These are phyloP conservation scores for Pyrenophora teres DNA, from an alignment of 2,329 filamentous ascomycete genomes.

Conservation along the genomic window DNA sequence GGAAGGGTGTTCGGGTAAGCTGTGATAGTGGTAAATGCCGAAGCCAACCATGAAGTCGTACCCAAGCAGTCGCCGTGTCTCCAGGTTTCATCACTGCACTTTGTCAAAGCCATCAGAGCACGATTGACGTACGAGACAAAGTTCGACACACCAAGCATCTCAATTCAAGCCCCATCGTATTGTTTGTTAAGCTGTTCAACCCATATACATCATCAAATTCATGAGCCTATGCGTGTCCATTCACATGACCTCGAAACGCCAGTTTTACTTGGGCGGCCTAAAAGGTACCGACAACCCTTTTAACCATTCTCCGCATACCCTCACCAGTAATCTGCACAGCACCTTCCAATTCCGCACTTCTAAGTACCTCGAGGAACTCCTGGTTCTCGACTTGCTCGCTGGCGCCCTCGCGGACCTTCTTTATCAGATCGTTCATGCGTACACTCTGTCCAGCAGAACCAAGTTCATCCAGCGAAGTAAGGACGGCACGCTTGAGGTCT, in stretches of 20 bases:
- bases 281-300: constrained; percentile 62
- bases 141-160: too few relatives aligned
- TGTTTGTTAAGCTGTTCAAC: too few relatives aligned
- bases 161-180: too few relatives aligned
- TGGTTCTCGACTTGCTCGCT: constrained; percentile 68
- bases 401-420: constrained; percentile 66
- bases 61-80: too few relatives aligned
- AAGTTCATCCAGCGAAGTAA: constrained; percentile 80
- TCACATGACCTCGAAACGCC: background rate
- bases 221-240: too few relatives aligned
- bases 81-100: too few relatives aligned
- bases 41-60: too few relatives aligned
- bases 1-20: too few relatives aligned
- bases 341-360: constrained; percentile 82
- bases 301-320: constrained; percentile 78
- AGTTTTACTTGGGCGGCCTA: constrained; percentile 9
- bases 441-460: constrained; percentile 63
- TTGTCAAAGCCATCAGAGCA: too few relatives aligned
- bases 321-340: constrained; percentile 80
- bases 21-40: too few relatives aligned
- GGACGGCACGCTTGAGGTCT: constrained; percentile 80
- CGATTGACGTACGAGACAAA: too few relatives aligned
- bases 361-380: constrained; percentile 84
- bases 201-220: too few relatives aligned
- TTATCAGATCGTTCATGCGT: constrained; percentile 77